Evolutionary conservation across 495 filamentous ascomycete species (phyloP).

Genomic region (Geopyxis carbonaria): DNA sequence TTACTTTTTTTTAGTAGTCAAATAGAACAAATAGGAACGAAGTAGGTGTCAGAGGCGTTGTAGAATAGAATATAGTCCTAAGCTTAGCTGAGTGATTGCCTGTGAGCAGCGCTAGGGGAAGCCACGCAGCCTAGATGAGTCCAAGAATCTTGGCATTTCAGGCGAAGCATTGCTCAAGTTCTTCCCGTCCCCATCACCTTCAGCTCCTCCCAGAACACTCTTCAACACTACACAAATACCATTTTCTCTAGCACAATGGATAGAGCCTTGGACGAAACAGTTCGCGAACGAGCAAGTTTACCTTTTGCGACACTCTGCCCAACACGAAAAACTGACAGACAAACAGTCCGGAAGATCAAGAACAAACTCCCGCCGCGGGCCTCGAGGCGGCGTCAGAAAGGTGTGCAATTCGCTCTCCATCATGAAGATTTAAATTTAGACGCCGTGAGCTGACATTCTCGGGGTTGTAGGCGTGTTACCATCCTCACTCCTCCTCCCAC

Average conservation of each 20-base stretch:
- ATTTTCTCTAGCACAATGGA: constrained; percentile 37
- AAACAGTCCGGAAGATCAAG: constrained; percentile 9
- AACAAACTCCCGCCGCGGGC: constrained; percentile 16
- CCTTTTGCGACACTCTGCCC: not conserved
- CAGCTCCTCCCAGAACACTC: no score
- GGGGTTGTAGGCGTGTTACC: constrained; percentile 21
- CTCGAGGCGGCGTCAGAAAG: constrained; percentile 26
- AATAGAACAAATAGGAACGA: no score
- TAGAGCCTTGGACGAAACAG: constrained; percentile 70
- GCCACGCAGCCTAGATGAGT: no score
- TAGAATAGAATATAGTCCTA: no score
- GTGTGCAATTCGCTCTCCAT: constrained; percentile 5
- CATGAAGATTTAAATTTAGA: not conserved
- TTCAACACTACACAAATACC: no score
- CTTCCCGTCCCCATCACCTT: no score
- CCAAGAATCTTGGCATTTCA: no score
- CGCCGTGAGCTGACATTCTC: not conserved
- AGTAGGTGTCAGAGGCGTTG: no score
- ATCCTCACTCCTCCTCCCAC: constrained; percentile 15
- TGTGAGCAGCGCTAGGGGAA: no score
- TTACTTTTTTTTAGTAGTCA: no score
- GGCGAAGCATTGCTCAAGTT: no score
- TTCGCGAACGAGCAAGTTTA: constrained; percentile 55
- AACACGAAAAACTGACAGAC: not conserved
- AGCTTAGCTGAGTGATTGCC: no score